Percentiles rank a stretch among this genome's conserved stretches.
Evolutionary conservation across 73 alveolate genomes (phyloP).

Genomic region (Paramecium biaurelia): DNA sequence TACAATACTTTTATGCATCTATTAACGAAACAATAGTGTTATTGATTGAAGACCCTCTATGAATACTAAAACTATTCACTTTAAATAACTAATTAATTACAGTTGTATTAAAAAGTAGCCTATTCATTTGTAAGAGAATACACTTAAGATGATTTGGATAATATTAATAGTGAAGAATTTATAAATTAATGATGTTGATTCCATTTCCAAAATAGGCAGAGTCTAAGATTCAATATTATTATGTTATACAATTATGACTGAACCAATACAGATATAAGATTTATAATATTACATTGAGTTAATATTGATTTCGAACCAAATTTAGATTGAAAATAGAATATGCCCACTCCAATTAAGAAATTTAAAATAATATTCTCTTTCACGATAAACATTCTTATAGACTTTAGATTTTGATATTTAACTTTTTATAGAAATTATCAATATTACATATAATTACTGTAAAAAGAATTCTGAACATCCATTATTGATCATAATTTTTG

Average conservation of each 20-base stretch:
- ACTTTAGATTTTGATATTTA: too few species aligned
- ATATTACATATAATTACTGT: too few species aligned
- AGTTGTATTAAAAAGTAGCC: not conserved
- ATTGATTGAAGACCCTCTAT: not conserved
- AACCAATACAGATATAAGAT: not conserved
- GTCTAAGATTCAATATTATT: not conserved
- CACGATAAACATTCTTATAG: too few species aligned
- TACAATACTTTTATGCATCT: not conserved
- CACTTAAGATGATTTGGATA: not conserved
- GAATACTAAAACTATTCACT: not conserved
- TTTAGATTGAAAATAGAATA: not conserved
- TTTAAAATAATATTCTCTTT: too few species aligned
- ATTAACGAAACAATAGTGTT: not conserved
- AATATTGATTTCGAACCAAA: not conserved
- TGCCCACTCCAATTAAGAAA: not conserved
- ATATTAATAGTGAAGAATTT: not conserved
- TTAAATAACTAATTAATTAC: not conserved
- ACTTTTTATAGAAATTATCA: too few species aligned
- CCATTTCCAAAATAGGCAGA: not conserved
- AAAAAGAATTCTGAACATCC: not conserved
- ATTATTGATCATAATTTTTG: not conserved
- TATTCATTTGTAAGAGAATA: not conserved
- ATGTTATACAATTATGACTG: not conserved
- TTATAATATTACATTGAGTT: not conserved
- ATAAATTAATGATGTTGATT: not conserved